phyloP scores from a whole-genome alignment of 495 filamentous ascomycete species.

The Neurospora africana region DNA sequence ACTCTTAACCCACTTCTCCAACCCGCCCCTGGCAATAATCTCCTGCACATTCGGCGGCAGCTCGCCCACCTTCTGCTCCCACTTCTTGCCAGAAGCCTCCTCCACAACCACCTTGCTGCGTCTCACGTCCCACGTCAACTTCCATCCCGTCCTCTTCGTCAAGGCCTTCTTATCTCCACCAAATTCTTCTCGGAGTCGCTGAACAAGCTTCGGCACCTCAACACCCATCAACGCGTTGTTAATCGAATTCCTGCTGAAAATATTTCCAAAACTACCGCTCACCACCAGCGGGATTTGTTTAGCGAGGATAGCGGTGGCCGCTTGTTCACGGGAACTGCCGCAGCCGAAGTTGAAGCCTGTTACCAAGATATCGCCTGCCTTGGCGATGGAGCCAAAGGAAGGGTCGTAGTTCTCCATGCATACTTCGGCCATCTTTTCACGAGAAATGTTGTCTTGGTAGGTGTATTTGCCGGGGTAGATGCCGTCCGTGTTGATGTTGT shows the following conservation, averaged over 20 bases:
- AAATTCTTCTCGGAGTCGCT: slow-evolving; percentile 59
- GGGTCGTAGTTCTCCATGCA: slow-evolving; percentile 91
- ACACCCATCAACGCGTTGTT: slow-evolving; percentile 85
- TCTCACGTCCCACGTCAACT: slow-evolving; percentile 71
- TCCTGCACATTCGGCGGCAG: slow-evolving; percentile 83
- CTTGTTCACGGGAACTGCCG: slow-evolving; percentile 74
- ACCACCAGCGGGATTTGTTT: slow-evolving; percentile 78
- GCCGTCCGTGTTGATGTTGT: slow-evolving; percentile 67
- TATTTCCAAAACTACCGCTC: slow-evolving; percentile 79
- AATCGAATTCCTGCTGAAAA: slow-evolving; percentile 80
- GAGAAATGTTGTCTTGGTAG: slow-evolving; percentile 74
- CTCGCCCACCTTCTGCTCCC: slow-evolving; percentile 77
- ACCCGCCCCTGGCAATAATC: slow-evolving; percentile 68
- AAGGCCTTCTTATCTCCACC: too few species aligned
- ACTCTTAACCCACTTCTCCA: slow-evolving; percentile 78
- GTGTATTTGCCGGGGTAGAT: slow-evolving; percentile 82
- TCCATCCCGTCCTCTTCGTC: too few species aligned
- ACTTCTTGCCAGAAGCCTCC: slow-evolving; percentile 46
- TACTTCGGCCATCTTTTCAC: slow-evolving; percentile 71
- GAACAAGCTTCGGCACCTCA: slow-evolving; percentile 65
- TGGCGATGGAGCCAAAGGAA: slow-evolving; percentile 48
- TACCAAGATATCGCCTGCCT: slow-evolving; percentile 68
- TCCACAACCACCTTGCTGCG: slow-evolving; percentile 56
- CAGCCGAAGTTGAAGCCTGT: slow-evolving; percentile 87
- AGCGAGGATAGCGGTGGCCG: slow-evolving; percentile 79